These are phyloP conservation scores for Pisolithus marmoratus DNA, from an alignment of 768 basidiomycete genomes.

Conservation along the genomic window DNA sequence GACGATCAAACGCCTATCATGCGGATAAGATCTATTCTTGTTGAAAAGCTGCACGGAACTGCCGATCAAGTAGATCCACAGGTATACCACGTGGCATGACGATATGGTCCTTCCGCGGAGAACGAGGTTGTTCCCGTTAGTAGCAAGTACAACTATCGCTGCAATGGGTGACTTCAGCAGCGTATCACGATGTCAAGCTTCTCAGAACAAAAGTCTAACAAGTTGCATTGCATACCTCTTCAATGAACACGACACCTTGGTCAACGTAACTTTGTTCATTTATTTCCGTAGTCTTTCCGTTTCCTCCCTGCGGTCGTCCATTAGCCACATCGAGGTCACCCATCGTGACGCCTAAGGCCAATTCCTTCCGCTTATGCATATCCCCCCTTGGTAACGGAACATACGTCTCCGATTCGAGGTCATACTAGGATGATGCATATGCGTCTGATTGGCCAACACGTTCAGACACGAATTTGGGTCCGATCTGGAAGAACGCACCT, in stretches of 20 bases:
- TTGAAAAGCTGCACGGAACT: constrained; percentile 12
- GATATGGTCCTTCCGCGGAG: constrained; percentile 90
- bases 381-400: constrained; percentile 96
- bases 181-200: constrained; percentile 49
- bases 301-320: constrained; percentile 86
- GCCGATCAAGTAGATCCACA: constrained; percentile 87
- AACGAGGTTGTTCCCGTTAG: constrained; percentile 87
- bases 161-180: constrained; percentile 95
- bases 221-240: constrained; percentile 62
- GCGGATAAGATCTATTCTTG: constrained; percentile 6
- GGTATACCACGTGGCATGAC: constrained; percentile 91
- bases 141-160: constrained; percentile 94
- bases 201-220: not conserved
- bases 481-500: constrained; percentile 45
- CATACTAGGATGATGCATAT: constrained; percentile 95
- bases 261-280: constrained; percentile 96
- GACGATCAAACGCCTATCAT: constrained; percentile 84
- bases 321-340: constrained; percentile 98
- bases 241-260: constrained; percentile 97
- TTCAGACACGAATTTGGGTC: constrained; percentile 30
- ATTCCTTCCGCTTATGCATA: constrained; percentile 91
- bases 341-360: constrained; percentile 91
- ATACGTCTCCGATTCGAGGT: constrained; percentile 98
- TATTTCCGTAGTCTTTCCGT: constrained; percentile 94
- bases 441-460: constrained; percentile 96